A percentile compares a stretch with the other conserved stretches of the same genome.
Evolutionary conservation across 2,329 filamentous ascomycete genomes (phyloP).

Genomic region (Thermothelomyces thermophilus): DNA sequence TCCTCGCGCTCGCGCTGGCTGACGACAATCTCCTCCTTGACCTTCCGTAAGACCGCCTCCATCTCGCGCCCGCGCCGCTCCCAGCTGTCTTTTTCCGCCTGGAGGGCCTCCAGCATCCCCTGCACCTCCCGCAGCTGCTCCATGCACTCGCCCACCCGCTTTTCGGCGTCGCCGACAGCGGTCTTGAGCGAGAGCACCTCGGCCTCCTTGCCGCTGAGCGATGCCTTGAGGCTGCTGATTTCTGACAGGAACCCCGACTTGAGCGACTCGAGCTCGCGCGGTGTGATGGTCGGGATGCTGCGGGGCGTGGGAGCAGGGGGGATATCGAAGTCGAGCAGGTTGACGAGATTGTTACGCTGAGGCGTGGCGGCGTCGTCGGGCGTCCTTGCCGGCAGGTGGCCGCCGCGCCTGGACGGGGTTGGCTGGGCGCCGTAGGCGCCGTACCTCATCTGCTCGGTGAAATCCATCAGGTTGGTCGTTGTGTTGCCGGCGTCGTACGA

Average conservation of each 20-base stretch:
- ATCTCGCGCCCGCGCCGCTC: constrained; percentile 80
- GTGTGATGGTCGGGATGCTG: constrained; percentile 83
- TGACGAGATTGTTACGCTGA: constrained; percentile 49
- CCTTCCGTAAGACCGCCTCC: constrained; percentile 70
- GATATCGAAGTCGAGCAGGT: constrained; percentile 83
- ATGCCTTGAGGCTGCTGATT: constrained; percentile 89
- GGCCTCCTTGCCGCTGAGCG: constrained; percentile 85
- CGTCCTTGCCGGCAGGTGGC: constrained; percentile 30
- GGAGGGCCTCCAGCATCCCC: constrained; percentile 61
- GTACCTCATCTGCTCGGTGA: constrained; percentile 65
- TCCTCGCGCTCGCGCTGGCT: constrained; percentile 77
- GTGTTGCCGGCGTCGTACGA: constrained; percentile 45
- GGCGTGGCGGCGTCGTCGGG: constrained; percentile 37
- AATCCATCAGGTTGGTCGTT: constrained; percentile 76
- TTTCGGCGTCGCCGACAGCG: constrained; percentile 83
- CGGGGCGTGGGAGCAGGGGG: constrained; percentile 89
- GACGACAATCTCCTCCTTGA: constrained; percentile 73
- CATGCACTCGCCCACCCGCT: constrained; percentile 78
- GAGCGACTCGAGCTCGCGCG: constrained; percentile 83
- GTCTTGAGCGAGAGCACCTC: constrained; percentile 83
- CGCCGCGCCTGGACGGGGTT: constrained; percentile 39
- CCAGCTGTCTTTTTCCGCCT: constrained; percentile 73
- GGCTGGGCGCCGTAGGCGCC: constrained; percentile 30
- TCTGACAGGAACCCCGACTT: constrained; percentile 89
- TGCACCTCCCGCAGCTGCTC: constrained; percentile 77